Evolutionary conservation across 2,329 filamentous ascomycete species (phyloP).

Genomic region (Stemphylium lycopersici): DNA sequence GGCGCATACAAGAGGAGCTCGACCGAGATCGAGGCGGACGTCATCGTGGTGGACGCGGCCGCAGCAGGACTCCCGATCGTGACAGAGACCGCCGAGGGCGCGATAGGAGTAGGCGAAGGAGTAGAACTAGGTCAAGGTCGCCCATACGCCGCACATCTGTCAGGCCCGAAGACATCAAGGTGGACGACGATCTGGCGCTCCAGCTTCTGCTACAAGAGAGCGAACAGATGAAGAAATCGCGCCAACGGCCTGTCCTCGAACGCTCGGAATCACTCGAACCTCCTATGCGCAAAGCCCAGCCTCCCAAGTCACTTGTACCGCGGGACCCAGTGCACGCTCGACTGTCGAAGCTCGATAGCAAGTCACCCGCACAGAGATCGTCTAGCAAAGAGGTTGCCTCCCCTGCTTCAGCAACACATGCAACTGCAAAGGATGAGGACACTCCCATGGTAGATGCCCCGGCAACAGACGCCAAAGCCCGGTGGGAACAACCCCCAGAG

Average conservation of each 20-base stretch:
- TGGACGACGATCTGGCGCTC: constrained; percentile 47
- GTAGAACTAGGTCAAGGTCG: constrained; percentile 30
- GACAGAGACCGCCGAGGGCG: constrained; percentile 32
- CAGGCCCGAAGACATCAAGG: constrained; percentile 45
- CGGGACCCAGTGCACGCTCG: constrained; percentile 40
- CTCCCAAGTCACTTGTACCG: constrained; percentile 45
- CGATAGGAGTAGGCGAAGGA: constrained; percentile 31
- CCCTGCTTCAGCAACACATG: constrained; percentile 22
- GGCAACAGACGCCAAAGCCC: constrained; percentile 23
- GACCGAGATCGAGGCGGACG: constrained; percentile 56
- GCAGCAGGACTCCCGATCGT: constrained; percentile 34
- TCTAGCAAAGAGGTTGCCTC: constrained; percentile 29
- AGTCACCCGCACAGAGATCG: constrained; percentile 30
- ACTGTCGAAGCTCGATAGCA: constrained; percentile 40
- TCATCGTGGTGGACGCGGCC: constrained; percentile 36
- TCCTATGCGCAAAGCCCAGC: constrained; percentile 45
- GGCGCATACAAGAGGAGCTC: constrained; percentile 56
- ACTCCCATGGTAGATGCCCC: constrained; percentile 37
- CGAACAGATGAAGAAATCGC: constrained; percentile 47
- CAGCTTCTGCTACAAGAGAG: constrained; percentile 45
- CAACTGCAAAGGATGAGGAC: constrained; percentile 28
- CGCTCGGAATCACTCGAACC: constrained; percentile 49
- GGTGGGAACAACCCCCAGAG: constrained; percentile 37
- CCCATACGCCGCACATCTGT: constrained; percentile 31
- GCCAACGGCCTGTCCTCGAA: constrained; percentile 44